Evolutionary conservation across 2,329 filamentous ascomycete genomes (phyloP), one percentile per base, ranked within the genome.

Genomic region (Ophiostoma pallidulum): DNA sequence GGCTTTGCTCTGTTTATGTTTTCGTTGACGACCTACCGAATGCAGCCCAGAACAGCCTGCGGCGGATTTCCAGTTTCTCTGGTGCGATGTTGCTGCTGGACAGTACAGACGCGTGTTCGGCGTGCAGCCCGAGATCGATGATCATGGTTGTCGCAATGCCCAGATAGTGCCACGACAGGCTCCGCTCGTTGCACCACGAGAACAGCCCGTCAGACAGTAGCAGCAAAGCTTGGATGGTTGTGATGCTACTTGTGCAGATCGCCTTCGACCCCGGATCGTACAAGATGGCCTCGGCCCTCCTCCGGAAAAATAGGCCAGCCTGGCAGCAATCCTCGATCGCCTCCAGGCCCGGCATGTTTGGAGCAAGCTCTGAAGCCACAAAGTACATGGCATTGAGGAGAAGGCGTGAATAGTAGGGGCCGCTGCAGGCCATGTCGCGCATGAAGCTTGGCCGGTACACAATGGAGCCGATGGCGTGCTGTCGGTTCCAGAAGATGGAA

Each of bases 401-500:
- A 2, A 56, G 42, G 20, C 48, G 44, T 10, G 75, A 78, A 51
- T 76, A 80, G 56, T 78, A 77, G 0, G 71, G 72, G 0, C 77
- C 77, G 6, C 65, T 60, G 39, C 68, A 68, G 40, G 73, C 73
- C 73, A 76, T 72, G 53, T 71, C 68, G 2, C 69, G 56, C 69
- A 74, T 75, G 40, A 78, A 74, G 0, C 66, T 69, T 0, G 74
- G 70, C 0, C 75, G 68, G 56, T 78, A 76, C 1, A 69, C 71
- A 37, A 75, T 61, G 1, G 71, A 53, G 45, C 66, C 65, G 6
- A 70, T 66, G 45, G 72, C 66, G 49, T 75, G 72, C 50, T 76
- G 72, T 5, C 73, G 67, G 54, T 72, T 76, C 71, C 72, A 76
- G 46, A n/a, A n/a, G n/a, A n/a, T n/a, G n/a, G n/a, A n/a, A n/a